These are phyloP conservation scores for Lactarius sanguifluus DNA, from an alignment of 768 basidiomycete genomes.

Conservation along the genomic window DNA sequence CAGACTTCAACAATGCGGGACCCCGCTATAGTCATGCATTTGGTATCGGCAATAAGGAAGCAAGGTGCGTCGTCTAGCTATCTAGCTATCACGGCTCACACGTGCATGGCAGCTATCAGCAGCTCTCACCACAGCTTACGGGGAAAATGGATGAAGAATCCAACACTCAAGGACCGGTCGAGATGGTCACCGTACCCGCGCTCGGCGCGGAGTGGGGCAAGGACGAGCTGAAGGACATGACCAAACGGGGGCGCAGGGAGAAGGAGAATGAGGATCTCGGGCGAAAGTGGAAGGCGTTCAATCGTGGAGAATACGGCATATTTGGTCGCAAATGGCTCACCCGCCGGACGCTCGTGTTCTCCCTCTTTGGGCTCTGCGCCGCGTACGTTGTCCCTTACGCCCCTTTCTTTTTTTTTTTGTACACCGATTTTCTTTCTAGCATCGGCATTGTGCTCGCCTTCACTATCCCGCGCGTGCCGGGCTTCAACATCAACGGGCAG, in stretches of 20 bases:
- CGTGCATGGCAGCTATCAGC: conserved; percentile 26
- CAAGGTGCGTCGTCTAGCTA: conserved; percentile 44
- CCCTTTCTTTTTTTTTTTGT: neutral
- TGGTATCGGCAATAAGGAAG: conserved; percentile 39
- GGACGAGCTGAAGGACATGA: conserved; percentile 74
- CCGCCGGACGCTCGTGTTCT: conserved; percentile 66
- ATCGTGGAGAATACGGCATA: conserved; percentile 73
- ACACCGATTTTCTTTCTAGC: conserved; percentile 38
- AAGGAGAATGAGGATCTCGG: conserved; percentile 52
- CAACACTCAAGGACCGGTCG: conserved; percentile 53
- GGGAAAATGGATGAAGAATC: conserved; percentile 43
- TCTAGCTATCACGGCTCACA: conserved; percentile 26
- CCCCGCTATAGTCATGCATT: conserved; percentile 72
- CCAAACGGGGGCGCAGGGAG: conserved; percentile 66
- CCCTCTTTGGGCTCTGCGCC: conserved; percentile 58
- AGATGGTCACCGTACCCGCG: conserved; percentile 90
- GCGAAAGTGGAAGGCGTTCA: conserved; percentile 73
- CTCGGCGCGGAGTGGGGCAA: conserved; percentile 89
- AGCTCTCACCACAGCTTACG: conserved; percentile 17
- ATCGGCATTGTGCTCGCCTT: conserved; percentile 72
- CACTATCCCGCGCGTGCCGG: conserved; percentile 80
- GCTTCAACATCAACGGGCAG: conserved; percentile 57
- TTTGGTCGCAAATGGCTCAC: conserved; percentile 77
- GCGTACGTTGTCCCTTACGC: conserved; percentile 43
- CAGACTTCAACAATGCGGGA: conserved; percentile 87